phyloP scores from a whole-genome alignment of 1,284 basidiomycete genomes.

The Ganoderma multipileum region DNA sequence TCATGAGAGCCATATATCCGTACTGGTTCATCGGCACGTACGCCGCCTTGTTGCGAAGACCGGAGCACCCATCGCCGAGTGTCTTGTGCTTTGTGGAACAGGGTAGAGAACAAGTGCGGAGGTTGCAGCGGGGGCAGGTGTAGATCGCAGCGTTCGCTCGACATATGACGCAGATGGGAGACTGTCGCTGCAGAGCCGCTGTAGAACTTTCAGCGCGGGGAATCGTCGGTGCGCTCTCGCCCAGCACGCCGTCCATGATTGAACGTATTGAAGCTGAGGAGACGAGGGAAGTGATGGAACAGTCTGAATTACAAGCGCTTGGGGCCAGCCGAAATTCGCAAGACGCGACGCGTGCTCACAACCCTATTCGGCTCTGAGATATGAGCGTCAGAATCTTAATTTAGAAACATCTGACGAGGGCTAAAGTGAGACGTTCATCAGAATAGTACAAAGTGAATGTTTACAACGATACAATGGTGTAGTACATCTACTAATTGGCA shows the following conservation, averaged over 20 bases:
- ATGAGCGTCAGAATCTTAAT: too few species aligned
- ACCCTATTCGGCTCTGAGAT: too few species aligned
- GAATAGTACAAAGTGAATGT: slow-evolving; percentile 1
- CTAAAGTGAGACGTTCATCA: not conserved
- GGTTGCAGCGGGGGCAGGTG: slow-evolving; percentile 81
- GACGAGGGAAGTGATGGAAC: not conserved
- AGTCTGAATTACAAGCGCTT: slow-evolving; percentile 4
- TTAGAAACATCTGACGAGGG: not conserved
- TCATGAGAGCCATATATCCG: slow-evolving; percentile 83
- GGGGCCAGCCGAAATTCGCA: slow-evolving; percentile 8
- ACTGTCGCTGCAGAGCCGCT: slow-evolving; percentile 20
- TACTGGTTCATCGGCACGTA: slow-evolving; percentile 85
- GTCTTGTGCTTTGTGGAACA: slow-evolving; percentile 81
- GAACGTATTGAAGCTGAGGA: too few species aligned
- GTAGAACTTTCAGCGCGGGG: slow-evolving; percentile 27
- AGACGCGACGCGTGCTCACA: slow-evolving; percentile 13
- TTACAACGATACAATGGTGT: slow-evolving; percentile 17
- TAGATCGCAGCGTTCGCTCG: slow-evolving; percentile 61
- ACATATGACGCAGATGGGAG: slow-evolving; percentile 58
- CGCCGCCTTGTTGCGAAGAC: slow-evolving; percentile 73
- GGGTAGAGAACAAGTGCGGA: slow-evolving; percentile 73
- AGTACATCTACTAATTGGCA: slow-evolving; percentile 15
- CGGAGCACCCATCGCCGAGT: slow-evolving; percentile 64
- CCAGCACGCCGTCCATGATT: slow-evolving; percentile 15
- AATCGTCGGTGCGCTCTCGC: not conserved